Evolutionary conservation across 169 alveolate genomes (phyloP).

Genomic region (Plasmodium coatneyi): DNA sequence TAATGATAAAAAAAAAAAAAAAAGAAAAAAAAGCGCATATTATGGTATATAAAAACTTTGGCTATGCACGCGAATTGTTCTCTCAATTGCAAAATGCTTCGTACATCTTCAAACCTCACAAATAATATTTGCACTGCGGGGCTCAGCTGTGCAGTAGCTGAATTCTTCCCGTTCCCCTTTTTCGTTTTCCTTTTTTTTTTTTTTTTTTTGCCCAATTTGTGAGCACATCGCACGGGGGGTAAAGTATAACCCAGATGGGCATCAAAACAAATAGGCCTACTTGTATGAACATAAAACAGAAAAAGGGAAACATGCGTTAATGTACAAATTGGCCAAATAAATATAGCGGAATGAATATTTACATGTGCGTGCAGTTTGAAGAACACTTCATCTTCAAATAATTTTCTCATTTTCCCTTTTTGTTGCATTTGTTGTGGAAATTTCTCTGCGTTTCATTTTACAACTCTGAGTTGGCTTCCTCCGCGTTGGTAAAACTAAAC

Average conservation of each 20-base stretch:
- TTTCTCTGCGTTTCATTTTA: neutral
- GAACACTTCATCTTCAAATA: neutral
- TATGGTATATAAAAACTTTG: too few species aligned
- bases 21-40: too few species aligned
- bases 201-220: neutral
- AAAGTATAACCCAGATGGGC: neutral
- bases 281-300: neutral
- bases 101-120: too few species aligned
- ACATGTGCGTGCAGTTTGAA: neutral
- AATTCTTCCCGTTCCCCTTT: too few species aligned
- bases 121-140: too few species aligned
- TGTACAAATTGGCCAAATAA: neutral
- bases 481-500: neutral
- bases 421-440: neutral
- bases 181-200: too few species aligned
- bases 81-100: too few species aligned
- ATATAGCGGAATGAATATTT: neutral
- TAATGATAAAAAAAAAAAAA: too few species aligned
- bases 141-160: too few species aligned
- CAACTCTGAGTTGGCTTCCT: constrained; percentile 35
- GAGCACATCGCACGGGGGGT: neutral
- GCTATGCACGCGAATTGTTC: too few species aligned
- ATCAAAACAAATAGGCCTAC: neutral
- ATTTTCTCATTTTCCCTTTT: neutral
- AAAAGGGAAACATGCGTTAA: neutral